Percentiles rank a stretch among this genome's conserved stretches.
Conservation (phyloP, 768 basidiomycete genomes). For the Serendipita indica region DNA sequence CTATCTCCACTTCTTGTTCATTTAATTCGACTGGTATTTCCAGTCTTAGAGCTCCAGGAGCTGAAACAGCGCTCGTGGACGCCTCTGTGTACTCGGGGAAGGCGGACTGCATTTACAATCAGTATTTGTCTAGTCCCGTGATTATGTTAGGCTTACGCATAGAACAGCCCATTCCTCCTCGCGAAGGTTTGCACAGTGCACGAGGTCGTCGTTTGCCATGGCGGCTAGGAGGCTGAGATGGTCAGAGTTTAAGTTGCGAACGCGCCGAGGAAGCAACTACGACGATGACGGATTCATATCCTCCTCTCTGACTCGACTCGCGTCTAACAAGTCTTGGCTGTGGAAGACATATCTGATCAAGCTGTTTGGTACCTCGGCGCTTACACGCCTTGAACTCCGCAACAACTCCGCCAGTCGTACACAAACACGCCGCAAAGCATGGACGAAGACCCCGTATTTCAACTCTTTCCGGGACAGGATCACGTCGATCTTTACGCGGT, state of each 20-base stretch:
- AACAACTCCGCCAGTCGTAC: background rate
- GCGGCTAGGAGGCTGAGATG: background rate
- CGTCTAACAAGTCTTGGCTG: too few relatives aligned
- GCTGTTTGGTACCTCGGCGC: too few relatives aligned
- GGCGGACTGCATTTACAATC: slow-evolving; percentile 40
- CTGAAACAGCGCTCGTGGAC: slow-evolving; percentile 16
- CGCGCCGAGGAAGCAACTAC: background rate
- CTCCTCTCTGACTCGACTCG: background rate
- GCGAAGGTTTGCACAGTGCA: slow-evolving; percentile 10
- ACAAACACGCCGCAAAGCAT: slow-evolving; percentile 24
- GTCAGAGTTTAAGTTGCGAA: too few relatives aligned
- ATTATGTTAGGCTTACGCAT: slow-evolving; percentile 29
- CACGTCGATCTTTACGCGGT: slow-evolving; percentile 65
- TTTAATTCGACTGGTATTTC: slow-evolving; percentile 53
- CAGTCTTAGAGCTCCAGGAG: slow-evolving; percentile 33
- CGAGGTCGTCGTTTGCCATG: slow-evolving; percentile 1
- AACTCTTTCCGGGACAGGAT: slow-evolving; percentile 65
- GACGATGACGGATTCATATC: background rate
- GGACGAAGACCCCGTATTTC: slow-evolving; percentile 59
- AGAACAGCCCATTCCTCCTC: slow-evolving; percentile 47
- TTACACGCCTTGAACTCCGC: slow-evolving; percentile 3
- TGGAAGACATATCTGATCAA: too few relatives aligned
- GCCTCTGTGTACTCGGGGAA: slow-evolving; percentile 42
- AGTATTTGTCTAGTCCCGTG: too few relatives aligned
- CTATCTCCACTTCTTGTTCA: slow-evolving; percentile 13